Conservation (phyloP, 2,329 filamentous ascomycete genomes). For the Lachnellula arida region DNA sequence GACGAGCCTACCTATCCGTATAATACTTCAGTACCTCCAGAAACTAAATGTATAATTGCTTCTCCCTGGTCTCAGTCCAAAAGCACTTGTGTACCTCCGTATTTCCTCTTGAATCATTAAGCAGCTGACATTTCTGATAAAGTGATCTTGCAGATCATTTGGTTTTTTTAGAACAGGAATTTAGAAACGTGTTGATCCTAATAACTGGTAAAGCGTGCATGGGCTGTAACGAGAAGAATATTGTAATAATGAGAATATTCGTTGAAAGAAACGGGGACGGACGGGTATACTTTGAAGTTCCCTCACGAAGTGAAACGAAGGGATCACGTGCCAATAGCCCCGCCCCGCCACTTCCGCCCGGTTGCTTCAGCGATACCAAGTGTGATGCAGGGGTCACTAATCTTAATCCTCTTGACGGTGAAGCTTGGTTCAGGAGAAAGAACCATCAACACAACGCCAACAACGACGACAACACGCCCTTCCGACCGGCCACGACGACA, state of each 20-base stretch:
- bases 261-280: neutral
- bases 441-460: slow-evolving; percentile 5
- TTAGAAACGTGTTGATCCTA: neutral
- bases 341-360: neutral
- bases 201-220: neutral
- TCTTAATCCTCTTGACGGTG: neutral
- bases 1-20: neutral
- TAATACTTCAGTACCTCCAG: too few relatives aligned
- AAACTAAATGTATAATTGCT: neutral
- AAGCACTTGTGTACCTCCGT: slow-evolving; percentile 1
- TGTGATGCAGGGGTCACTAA: slow-evolving; percentile 2
- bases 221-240: neutral
- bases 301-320: neutral
- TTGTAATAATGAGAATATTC: neutral
- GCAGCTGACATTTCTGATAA: slow-evolving; percentile 7
- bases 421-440: slow-evolving; percentile 8
- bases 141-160: neutral
- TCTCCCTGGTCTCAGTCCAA: neutral
- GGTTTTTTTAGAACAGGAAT: neutral
- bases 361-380: slow-evolving; percentile 6
- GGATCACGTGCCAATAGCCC: neutral
- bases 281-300: too few relatives aligned
- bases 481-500: slow-evolving; percentile 1
- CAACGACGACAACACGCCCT: neutral
- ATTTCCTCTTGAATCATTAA: slow-evolving; percentile 1